Evolutionary conservation across 2,329 filamentous ascomycete species (phyloP).

Genomic region (Aurifilum marmelostoma): DNA sequence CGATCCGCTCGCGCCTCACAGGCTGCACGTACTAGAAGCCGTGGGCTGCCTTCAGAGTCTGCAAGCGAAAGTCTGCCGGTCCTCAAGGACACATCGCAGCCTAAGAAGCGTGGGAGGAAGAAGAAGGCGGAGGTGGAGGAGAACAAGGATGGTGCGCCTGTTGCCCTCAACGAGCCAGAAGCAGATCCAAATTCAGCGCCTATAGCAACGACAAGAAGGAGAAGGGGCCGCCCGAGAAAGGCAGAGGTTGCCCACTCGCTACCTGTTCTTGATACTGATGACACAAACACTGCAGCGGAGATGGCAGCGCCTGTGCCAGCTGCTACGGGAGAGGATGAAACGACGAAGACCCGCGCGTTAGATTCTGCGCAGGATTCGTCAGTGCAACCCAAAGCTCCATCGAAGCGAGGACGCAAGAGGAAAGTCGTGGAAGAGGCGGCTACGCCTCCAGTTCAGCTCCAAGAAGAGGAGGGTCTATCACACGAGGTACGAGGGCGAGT

Average conservation of each 20-base stretch:
- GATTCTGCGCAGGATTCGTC: neutral
- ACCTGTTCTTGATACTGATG: slow-evolving; percentile 2
- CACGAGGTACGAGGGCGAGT: neutral
- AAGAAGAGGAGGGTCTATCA: neutral
- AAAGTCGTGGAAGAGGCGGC: slow-evolving; percentile 14
- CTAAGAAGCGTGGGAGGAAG: slow-evolving; percentile 38
- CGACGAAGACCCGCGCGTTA: neutral
- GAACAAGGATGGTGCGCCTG: slow-evolving; percentile 11
- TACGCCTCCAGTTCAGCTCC: neutral
- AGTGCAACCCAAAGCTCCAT: slow-evolving; percentile 6
- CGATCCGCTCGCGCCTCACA: slow-evolving; percentile 20
- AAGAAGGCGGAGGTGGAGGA: slow-evolving; percentile 32
- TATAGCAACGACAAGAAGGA: slow-evolving; percentile 36
- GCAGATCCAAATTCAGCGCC: slow-evolving; percentile 14
- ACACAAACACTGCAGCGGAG: slow-evolving; percentile 4
- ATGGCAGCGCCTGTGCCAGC: neutral
- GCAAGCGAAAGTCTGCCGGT: neutral
- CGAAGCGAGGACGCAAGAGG: slow-evolving; percentile 26
- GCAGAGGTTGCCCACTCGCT: slow-evolving; percentile 31
- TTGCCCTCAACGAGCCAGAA: slow-evolving; percentile 8
- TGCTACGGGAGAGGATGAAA: neutral
- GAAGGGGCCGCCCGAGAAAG: slow-evolving; percentile 49
- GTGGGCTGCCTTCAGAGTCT: slow-evolving; percentile 18
- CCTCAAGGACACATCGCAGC: slow-evolving; percentile 26
- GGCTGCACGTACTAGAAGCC: slow-evolving; percentile 26